Percentiles rank a stretch among this genome's conserved stretches.
Conservation (phyloP, 2,329 filamentous ascomycete species). For the Venturia oleaginea region DNA sequence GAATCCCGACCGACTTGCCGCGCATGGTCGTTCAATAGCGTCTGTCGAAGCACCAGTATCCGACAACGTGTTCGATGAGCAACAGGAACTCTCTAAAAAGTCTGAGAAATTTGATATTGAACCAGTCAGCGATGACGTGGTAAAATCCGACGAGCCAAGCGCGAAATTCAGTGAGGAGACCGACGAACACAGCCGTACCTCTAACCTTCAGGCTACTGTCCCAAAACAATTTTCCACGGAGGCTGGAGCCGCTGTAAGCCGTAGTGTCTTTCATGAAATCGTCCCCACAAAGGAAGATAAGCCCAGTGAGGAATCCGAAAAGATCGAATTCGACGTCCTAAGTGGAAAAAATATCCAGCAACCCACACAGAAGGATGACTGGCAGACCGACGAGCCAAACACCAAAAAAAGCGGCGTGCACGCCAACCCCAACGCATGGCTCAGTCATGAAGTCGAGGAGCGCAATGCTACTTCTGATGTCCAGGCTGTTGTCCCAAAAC, state of each 20-base stretch:
- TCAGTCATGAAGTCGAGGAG: neutral
- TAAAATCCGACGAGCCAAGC: neutral
- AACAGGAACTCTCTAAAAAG: neutral
- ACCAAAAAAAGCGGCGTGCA: neutral
- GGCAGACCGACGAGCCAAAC: neutral
- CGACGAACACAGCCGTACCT: neutral
- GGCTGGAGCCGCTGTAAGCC: no score
- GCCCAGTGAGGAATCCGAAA: no score
- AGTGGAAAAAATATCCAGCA: no score
- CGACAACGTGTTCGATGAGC: neutral
- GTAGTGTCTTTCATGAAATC: no score
- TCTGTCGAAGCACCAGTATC: neutral
- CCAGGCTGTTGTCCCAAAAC: neutral
- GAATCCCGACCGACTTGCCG: neutral
- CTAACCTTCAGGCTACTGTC: no score
- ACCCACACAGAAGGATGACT: no score
- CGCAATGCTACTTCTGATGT: neutral
- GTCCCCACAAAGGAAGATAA: no score
- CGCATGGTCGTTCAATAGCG: neutral
- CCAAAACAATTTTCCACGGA: no score
- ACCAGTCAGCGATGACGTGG: neutral
- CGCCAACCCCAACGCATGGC: no score
- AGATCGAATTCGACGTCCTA: no score
- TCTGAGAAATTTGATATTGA: neutral
- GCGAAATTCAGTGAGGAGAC: neutral